Conservation (phyloP, 2,329 filamentous ascomycete species). For the Penicillium hesseltinei region DNA sequence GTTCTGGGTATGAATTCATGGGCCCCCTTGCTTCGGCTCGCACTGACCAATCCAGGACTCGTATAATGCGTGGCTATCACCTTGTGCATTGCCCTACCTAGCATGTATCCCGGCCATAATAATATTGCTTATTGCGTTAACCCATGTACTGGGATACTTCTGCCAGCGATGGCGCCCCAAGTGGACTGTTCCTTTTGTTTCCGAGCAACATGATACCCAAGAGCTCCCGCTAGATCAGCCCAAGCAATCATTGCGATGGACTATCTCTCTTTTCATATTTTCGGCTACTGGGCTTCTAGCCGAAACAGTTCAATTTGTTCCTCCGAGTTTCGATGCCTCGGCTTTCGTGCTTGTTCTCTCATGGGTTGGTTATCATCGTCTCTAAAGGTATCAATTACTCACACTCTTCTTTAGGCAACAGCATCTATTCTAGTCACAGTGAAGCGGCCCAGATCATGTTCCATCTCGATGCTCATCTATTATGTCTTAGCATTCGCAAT, state of each 20-base stretch:
- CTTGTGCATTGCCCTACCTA: constrained; percentile 37
- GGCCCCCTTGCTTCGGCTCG: constrained; percentile 1
- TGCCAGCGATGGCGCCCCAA: constrained; percentile 37
- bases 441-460: constrained; percentile 44
- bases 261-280: constrained; percentile 38
- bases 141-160: constrained; percentile 29
- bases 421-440: constrained; percentile 36
- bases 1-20: constrained; percentile 19
- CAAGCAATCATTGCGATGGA: constrained; percentile 33
- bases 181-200: constrained; percentile 55
- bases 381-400: constrained; percentile 19
- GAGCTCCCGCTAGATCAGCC: constrained; percentile 35
- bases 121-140: constrained; percentile 26
- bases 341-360: constrained; percentile 33
- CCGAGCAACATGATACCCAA: constrained; percentile 38
- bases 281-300: constrained; percentile 39
- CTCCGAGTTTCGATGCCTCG: constrained; percentile 13
- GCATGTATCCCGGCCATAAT: constrained; percentile 30
- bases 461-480: constrained; percentile 38
- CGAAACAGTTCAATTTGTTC: constrained; percentile 31
- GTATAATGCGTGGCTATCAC: constrained; percentile 34
- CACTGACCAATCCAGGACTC: constrained; percentile 33
- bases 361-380: constrained; percentile 35
- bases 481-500: constrained; percentile 36
- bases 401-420: constrained; percentile 32